These are phyloP conservation scores for Mucor lusitanicus DNA, from an alignment of 371 early-diverging fungal genomes.

Conservation along the genomic window DNA sequence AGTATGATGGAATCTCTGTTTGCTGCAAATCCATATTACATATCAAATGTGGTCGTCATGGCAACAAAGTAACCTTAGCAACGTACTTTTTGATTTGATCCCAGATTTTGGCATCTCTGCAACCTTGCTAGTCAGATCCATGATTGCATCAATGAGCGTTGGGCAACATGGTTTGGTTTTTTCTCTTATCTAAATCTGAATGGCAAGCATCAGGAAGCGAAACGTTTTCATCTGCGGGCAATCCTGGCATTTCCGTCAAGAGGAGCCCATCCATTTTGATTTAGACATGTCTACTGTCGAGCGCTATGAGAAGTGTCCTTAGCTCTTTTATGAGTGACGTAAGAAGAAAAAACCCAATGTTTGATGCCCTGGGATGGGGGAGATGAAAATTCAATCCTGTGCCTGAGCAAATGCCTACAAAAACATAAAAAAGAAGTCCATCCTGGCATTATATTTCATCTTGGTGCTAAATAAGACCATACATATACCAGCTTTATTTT, in stretches of 20 bases:
- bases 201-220: not conserved
- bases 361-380: not conserved
- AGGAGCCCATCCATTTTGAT: not conserved
- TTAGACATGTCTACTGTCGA: not conserved
- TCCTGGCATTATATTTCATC: constrained; percentile 8
- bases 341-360: not conserved
- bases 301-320: not conserved
- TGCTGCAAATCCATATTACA: not conserved
- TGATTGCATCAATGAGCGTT: not conserved
- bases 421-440: constrained; percentile 8
- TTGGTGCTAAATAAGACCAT: not conserved
- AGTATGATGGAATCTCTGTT: not conserved
- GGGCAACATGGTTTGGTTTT: too few species aligned
- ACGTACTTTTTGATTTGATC: not conserved
- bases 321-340: not conserved
- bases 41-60: not conserved
- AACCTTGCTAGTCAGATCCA: not conserved
- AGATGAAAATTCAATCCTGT: not conserved
- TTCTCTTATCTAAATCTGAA: not conserved
- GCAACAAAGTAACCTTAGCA: not conserved
- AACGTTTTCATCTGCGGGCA: not conserved
- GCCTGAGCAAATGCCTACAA: not conserved
- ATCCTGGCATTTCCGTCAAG: not conserved
- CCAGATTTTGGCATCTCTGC: not conserved
- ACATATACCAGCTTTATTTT: constrained; percentile 1